phyloP scores from a whole-genome alignment of 768 basidiomycete genomes.

The Auricularia sp. region DNA sequence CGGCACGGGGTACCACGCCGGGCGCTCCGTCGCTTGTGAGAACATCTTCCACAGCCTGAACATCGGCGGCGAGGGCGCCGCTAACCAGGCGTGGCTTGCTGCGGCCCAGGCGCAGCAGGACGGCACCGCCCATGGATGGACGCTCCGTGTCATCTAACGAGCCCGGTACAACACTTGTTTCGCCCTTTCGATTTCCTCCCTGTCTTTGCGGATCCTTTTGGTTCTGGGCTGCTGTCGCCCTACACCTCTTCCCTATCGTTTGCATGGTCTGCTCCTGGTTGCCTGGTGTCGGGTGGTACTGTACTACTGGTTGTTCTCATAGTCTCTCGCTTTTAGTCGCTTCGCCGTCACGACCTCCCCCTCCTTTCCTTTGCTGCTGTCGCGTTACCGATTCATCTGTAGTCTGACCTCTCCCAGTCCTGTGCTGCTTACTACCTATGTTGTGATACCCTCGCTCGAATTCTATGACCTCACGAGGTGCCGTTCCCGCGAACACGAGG shows the following conservation, averaged over 20 bases:
- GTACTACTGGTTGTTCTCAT: background rate
- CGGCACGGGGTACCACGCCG: constrained; percentile 85
- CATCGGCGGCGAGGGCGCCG: constrained; percentile 37
- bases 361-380: background rate
- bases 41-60: constrained; percentile 67
- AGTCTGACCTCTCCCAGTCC: background rate
- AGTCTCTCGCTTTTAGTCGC: background rate
- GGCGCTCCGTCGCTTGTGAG: constrained; percentile 73
- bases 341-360: background rate
- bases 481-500: too few species aligned
- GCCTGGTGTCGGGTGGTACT: background rate
- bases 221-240: background rate
- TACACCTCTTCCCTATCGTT: background rate
- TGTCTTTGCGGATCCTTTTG: background rate
- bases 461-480: background rate
- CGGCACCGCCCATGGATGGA: constrained; percentile 66
- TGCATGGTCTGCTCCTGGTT: too few species aligned
- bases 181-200: constrained; percentile 4
- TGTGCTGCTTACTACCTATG: background rate
- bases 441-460: background rate
- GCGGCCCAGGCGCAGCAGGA: constrained; percentile 47
- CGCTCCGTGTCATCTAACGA: constrained; percentile 62
- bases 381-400: background rate
- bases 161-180: background rate
- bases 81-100: constrained; percentile 54